Evolutionary conservation across 805 yeast species (phyloP).

Genomic region (Teunomyces gatunensis): DNA sequence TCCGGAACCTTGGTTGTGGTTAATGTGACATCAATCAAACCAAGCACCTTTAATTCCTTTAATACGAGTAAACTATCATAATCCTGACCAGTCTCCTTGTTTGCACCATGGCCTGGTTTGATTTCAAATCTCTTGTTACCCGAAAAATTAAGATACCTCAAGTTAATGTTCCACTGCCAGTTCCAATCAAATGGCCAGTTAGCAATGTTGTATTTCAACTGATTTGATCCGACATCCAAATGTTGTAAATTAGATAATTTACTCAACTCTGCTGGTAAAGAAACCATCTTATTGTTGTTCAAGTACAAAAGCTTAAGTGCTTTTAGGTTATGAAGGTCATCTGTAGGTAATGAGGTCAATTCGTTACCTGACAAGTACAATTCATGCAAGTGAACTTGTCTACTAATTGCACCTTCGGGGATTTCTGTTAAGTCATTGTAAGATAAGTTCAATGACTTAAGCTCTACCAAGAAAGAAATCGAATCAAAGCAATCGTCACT

Average conservation of each 20-base stretch:
- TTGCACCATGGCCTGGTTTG: constrained; percentile 55
- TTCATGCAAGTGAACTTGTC: constrained; percentile 55
- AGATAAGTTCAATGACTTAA: constrained; percentile 68
- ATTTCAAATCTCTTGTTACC: constrained; percentile 93
- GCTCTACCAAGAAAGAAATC: constrained; percentile 54
- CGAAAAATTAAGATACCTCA: constrained; percentile 82
- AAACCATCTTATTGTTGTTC: constrained; percentile 81
- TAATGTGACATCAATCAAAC: constrained; percentile 92
- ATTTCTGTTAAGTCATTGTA: constrained; percentile 84
- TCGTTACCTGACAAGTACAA: constrained; percentile 83
- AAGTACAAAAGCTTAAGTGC: constrained; percentile 60
- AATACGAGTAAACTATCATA: constrained; percentile 65
- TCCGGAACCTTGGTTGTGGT: constrained; percentile 90
- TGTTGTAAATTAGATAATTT: constrained; percentile 60
- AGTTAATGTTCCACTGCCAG: constrained; percentile 80
- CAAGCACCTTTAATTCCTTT: constrained; percentile 68
- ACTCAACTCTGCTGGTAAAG: constrained; percentile 86
- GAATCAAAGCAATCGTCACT: constrained; percentile 73
- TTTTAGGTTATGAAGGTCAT: constrained; percentile 66
- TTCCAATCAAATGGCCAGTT: constrained; percentile 98
- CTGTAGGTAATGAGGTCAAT: constrained; percentile 76
- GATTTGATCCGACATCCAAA: constrained; percentile 89
- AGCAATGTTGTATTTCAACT: constrained; percentile 84
- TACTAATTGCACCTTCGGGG: constrained; percentile 66
- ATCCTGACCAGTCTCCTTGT: constrained; percentile 58